Base-by-base conservation (phyloP, 2,329 filamentous ascomycete species). In the Calycina marina region DNA sequence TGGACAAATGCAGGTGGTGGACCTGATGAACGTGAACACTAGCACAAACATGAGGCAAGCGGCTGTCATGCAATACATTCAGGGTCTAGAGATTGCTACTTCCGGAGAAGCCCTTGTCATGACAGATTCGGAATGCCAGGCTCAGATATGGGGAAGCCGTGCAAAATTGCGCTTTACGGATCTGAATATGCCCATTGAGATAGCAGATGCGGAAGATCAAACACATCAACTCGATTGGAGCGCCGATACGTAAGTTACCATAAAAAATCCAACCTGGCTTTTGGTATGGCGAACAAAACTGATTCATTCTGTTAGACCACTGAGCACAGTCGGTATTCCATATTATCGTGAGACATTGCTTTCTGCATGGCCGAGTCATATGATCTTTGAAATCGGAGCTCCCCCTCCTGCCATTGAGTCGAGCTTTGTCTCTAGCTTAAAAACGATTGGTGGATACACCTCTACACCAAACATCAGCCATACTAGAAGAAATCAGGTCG, bases 1-100 rank as follows among this genome's bases (percentile, higher is more conserved):
- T 26, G 90, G 92, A 1, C 85, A 94, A 55, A 80, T 98, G 54
- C 88, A 98, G 52, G 79, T 96, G 10, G 84, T 96, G 31, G 90
- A 98, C 54, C 69, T 98, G 4, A 77, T 79, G 65, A 82, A 83
- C 35, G 72, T 75, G 0, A 77, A 80, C 47, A 22, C 20, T 9
- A 67, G 74, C 14, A 72, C 77, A 39, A 77, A 71, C 35, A 62
- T 82, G 38, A 67, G 72, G 29, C 76, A 79, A 54, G 69, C 73
- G 31, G 76, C 77, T 45, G 63, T 77, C 43, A 34, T 48, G 25
- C 68, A 65, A 14, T 72, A 73, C 42, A 61, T 81, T 46, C 67
- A 66, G 18, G 67, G 69, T 3, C 61, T 82, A 37, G 77, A 82
- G 40, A 63, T 83, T 40, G 77, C 78, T 6, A 70, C 73, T 3